A percentile compares a stretch with the other conserved stretches of the same genome.
Evolutionary conservation across 352 stramenopile genomes (phyloP).

Genomic region (Pythium vanterpoolii): DNA sequence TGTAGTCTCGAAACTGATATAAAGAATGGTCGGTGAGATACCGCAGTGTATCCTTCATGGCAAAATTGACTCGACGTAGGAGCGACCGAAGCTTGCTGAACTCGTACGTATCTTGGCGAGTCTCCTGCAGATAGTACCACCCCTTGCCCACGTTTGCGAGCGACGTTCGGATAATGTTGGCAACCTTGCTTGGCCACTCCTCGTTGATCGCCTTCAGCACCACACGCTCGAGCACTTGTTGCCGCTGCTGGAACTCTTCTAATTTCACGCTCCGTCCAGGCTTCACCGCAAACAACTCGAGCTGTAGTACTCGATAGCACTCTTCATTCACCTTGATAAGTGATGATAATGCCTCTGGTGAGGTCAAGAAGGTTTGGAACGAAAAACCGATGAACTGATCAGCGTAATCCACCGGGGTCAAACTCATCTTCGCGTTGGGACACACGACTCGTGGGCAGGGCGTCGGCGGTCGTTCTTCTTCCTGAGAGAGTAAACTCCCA

Average conservation of each 20-base stretch:
- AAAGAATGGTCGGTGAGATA: conserved; percentile 73
- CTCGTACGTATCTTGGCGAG: conserved; percentile 82
- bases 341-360: conserved; percentile 60
- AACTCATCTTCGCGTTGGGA: conserved; percentile 24
- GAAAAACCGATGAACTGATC: conserved; percentile 87
- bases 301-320: conserved; percentile 73
- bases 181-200: conserved; percentile 77
- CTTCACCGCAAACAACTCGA: conserved; percentile 82
- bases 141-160: conserved; percentile 78
- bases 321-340: conserved; percentile 86
- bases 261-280: conserved; percentile 70
- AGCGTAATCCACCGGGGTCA: conserved; percentile 71
- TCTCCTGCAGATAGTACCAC: conserved; percentile 86
- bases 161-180: conserved; percentile 60
- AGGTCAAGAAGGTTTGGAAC: conserved; percentile 85
- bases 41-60: conserved; percentile 81
- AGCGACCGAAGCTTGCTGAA: conserved; percentile 83
- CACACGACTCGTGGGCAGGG: conserved; percentile 39
- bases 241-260: conserved; percentile 83
- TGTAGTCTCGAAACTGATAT: conserved; percentile 68
- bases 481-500: conserved; percentile 36
- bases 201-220: conserved; percentile 81
- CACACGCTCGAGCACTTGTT: conserved; percentile 63
- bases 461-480: conserved; percentile 38
- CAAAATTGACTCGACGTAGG: conserved; percentile 71